phyloP scores from a whole-genome alignment of 169 alveolate species.

The Plasmodium malariae region DNA sequence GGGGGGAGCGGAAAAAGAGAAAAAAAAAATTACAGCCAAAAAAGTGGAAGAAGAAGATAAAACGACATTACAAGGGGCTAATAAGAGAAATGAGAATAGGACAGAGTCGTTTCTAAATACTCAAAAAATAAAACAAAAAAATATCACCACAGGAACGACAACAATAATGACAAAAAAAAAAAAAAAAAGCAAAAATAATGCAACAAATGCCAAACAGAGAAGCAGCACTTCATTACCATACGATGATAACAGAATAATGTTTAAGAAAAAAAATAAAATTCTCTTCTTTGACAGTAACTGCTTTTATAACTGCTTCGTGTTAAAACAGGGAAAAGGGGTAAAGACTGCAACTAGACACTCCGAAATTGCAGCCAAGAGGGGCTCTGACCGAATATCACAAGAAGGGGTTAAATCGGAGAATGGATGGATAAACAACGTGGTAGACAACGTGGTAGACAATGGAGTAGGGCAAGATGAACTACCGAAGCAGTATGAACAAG shows the following conservation, averaged over 20 bases:
- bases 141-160: too few relatives aligned
- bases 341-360: not conserved
- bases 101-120: too few relatives aligned
- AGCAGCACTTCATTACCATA: not conserved
- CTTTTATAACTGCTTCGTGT: conserved; percentile 32
- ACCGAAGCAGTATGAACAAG: too few relatives aligned
- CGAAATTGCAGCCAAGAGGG: too few relatives aligned
- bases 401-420: too few relatives aligned
- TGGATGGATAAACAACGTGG: too few relatives aligned
- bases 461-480: too few relatives aligned
- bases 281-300: conserved; percentile 1
- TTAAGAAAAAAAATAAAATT: conserved; percentile 17
- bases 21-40: not conserved
- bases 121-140: too few relatives aligned
- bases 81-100: too few relatives aligned
- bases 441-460: too few relatives aligned
- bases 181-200: conserved; percentile 13
- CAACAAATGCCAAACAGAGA: not conserved
- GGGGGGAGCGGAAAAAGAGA: not conserved
- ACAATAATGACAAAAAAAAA: not conserved
- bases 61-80: not conserved
- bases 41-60: not conserved
- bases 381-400: too few relatives aligned
- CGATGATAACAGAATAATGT: conserved; percentile 9
- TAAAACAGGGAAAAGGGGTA: not conserved